Base-by-base conservation (phyloP, 495 filamentous ascomycete species). In the Delitschia confertaspora region DNA sequence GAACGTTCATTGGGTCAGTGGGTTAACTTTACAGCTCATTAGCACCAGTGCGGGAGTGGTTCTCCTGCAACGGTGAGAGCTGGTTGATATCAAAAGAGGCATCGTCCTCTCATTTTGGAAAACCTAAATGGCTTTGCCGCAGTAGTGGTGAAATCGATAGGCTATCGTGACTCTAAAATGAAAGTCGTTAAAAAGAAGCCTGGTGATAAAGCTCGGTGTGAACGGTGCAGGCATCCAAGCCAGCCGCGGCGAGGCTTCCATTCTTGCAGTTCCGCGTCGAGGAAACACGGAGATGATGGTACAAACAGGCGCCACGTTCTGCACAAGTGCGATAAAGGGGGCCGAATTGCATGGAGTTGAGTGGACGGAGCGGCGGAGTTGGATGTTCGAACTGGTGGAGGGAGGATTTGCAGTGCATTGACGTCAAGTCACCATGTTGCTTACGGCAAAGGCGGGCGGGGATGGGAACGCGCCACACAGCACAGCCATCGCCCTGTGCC, bases 351-450 rank as follows among this genome's bases (percentile, higher is more conserved):
- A 7, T 13, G 26, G 7, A 4, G 6, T 31, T 26, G 5, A 51
- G 13, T 51, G 47, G 47, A 23, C 22, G 33, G 30, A 34, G 40
- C 18, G 34, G 35, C 36, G 47, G 19, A 40, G 47, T 16, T 7
- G 23, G 33, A 19, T 43, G 14, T 18, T 13, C 10, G 39, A 38
- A 37, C 21, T 29, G 41, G 33, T 40, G 36, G 4, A 39, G 20
- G 22, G 10, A 17, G 2, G n/a, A 20, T 18, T 36, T 3, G 33
- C 13, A n/a, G 2, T 31, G 29, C n/a, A n/a, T n/a, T n/a, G n/a
- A n/a, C n/a, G n/a, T n/a, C n/a, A n/a, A n/a, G n/a, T n/a, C n/a
- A n/a, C n/a, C n/a, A n/a, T n/a, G n/a, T n/a, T n/a, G n/a, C n/a
- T n/a, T n/a, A n/a, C n/a, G n/a, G n/a, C n/a, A n/a, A n/a, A n/a